These are phyloP conservation scores for Colletotrichum abscissum DNA, from an alignment of 2,329 filamentous ascomycete species.

Conservation along the genomic window DNA sequence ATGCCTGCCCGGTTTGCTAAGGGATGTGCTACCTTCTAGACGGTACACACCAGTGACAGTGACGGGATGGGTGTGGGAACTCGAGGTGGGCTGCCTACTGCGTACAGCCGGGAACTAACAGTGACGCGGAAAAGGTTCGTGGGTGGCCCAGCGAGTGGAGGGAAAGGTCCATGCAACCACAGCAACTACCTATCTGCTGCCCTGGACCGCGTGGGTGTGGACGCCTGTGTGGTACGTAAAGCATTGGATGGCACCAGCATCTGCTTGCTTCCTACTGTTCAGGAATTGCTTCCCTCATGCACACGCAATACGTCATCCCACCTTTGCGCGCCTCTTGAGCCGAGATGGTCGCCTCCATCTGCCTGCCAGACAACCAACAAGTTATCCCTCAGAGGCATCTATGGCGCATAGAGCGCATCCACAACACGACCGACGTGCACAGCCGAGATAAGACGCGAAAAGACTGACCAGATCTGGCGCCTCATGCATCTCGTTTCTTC, in stretches of 20 bases:
- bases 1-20: constrained; percentile 20
- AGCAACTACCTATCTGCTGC: background rate
- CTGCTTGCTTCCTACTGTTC: background rate
- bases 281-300: background rate
- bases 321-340: background rate
- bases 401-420: constrained; percentile 8
- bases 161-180: constrained; percentile 24
- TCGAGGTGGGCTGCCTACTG: constrained; percentile 2
- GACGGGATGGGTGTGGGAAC: constrained; percentile 25
- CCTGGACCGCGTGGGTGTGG: background rate
- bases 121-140: constrained; percentile 21
- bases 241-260: background rate
- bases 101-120: constrained; percentile 21
- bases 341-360: background rate
- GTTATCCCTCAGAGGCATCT: background rate
- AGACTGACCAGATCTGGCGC: background rate
- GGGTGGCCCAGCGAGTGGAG: constrained; percentile 2
- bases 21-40: background rate
- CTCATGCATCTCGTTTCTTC: constrained; percentile 23
- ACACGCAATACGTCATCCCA: constrained; percentile 8
- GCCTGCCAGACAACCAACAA: background rate
- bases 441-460: background rate
- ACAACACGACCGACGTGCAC: background rate
- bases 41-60: background rate
- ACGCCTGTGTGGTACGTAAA: background rate